These are phyloP conservation scores for Henckelia pumila DNA, from an alignment of 257 asterid species.

Conservation along the genomic window DNA sequence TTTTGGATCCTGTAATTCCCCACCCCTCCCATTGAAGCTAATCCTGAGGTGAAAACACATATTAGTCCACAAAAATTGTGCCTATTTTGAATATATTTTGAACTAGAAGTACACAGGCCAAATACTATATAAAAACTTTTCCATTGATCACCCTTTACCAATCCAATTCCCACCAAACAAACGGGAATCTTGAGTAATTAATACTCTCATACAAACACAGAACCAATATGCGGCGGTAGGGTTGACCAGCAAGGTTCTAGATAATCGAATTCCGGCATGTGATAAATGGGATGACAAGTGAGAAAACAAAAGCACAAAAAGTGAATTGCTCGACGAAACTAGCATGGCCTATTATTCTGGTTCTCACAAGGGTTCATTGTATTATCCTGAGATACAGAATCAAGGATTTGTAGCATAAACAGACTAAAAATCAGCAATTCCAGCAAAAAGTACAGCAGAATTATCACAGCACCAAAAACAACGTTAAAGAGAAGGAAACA, in stretches of 20 bases:
- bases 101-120: not conserved
- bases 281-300: too few relatives aligned
- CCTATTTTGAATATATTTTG: not conserved
- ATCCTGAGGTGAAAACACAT: conserved; percentile 32
- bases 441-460: not conserved
- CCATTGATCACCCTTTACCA: not conserved
- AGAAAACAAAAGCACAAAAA: not conserved
- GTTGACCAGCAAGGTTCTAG: not conserved
- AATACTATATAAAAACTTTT: not conserved
- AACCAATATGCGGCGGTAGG: not conserved
- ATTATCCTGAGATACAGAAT: not conserved
- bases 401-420: not conserved
- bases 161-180: not conserved
- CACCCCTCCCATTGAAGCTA: conserved; percentile 35
- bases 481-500: conserved; percentile 1
- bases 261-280: not conserved
- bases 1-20: conserved; percentile 29
- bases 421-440: not conserved
- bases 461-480: not conserved
- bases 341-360: not conserved
- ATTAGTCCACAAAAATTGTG: not conserved
- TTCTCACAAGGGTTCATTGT: not conserved
- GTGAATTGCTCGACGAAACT: not conserved
- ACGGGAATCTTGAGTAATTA: not conserved
- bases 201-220: too few relatives aligned